Percentiles rank a stretch among this genome's conserved stretches.
Evolutionary conservation across 805 yeast species (phyloP).

Genomic region (Grigorovia humatica): DNA sequence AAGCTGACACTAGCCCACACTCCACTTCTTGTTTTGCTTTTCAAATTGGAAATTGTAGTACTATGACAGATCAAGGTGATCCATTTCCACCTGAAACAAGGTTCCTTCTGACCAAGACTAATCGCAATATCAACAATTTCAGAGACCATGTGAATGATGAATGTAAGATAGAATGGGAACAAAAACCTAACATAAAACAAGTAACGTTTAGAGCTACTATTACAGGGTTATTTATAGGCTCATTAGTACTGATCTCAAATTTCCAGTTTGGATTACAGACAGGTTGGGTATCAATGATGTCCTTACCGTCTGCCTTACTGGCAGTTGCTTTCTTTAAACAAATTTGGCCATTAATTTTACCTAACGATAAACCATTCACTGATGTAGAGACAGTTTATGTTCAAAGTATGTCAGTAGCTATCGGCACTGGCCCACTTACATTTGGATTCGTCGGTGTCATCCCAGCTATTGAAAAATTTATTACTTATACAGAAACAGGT

Average conservation of each 20-base stretch:
- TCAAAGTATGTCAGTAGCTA: slow-evolving; percentile 91
- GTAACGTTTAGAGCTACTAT: slow-evolving; percentile 63
- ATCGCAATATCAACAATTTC: not conserved
- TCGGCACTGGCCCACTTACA: slow-evolving; percentile 94
- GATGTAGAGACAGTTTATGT: slow-evolving; percentile 93
- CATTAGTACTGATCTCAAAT: slow-evolving; percentile 76
- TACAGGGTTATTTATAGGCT: slow-evolving; percentile 77
- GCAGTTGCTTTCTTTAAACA: slow-evolving; percentile 77
- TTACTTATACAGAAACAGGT: slow-evolving; percentile 72
- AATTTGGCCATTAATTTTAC: slow-evolving; percentile 27
- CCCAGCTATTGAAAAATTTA: slow-evolving; percentile 88
- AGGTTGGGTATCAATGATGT: slow-evolving; percentile 99
- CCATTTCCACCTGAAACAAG: not conserved
- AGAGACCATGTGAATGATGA: not conserved
- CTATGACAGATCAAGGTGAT: not conserved
- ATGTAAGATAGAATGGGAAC: slow-evolving; percentile 27
- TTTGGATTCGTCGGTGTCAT: slow-evolving; percentile 92
- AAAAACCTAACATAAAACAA: slow-evolving; percentile 49
- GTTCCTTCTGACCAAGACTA: not conserved
- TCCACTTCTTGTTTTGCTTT: no score
- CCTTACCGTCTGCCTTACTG: slow-evolving; percentile 81
- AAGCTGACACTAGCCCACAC: no score
- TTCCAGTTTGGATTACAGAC: slow-evolving; percentile 96
- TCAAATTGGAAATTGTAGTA: not conserved
- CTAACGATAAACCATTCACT: slow-evolving; percentile 41